These are phyloP conservation scores for Penicillium occitanis DNA, from an alignment of 2,329 filamentous ascomycete species.

Conservation along the genomic window DNA sequence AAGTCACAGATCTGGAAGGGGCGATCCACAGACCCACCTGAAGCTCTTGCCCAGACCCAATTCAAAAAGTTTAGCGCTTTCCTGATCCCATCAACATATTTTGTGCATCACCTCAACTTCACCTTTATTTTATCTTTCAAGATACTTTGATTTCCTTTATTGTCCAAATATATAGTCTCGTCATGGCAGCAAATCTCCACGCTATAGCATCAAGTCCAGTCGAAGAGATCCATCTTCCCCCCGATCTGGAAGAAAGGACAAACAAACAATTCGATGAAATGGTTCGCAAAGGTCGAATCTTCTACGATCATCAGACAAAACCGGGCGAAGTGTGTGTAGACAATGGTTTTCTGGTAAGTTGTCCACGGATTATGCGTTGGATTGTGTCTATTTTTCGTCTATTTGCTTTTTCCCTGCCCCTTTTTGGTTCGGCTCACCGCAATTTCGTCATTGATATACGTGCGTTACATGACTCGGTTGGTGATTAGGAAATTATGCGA, in stretches of 20 bases:
- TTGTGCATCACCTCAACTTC: neutral
- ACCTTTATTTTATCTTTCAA: neutral
- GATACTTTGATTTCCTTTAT: too few relatives aligned
- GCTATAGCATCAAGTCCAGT: neutral
- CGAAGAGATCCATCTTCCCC: conserved; percentile 22
- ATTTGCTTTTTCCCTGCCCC: neutral
- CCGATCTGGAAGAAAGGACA: conserved; percentile 31
- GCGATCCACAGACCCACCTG: conserved; percentile 12
- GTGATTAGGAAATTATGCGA: neutral
- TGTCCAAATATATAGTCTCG: neutral
- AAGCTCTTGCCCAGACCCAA: neutral
- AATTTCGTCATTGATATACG: conserved; percentile 5
- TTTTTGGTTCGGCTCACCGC: conserved; percentile 10
- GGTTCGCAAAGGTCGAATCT: conserved; percentile 25
- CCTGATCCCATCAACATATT: neutral
- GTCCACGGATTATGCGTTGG: neutral
- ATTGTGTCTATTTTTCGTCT: neutral
- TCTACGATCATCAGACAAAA: conserved; percentile 26
- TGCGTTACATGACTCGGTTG: neutral
- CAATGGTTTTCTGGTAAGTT: conserved; percentile 28
- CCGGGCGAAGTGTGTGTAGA: conserved; percentile 26
- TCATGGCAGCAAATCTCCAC: neutral
- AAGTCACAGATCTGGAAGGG: conserved; percentile 2
- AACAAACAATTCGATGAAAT: conserved; percentile 26
- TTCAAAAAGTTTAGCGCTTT: conserved; percentile 10